Conservation (phyloP, 2,329 filamentous ascomycete species). For the Sclerotiophoma versabilis region DNA sequence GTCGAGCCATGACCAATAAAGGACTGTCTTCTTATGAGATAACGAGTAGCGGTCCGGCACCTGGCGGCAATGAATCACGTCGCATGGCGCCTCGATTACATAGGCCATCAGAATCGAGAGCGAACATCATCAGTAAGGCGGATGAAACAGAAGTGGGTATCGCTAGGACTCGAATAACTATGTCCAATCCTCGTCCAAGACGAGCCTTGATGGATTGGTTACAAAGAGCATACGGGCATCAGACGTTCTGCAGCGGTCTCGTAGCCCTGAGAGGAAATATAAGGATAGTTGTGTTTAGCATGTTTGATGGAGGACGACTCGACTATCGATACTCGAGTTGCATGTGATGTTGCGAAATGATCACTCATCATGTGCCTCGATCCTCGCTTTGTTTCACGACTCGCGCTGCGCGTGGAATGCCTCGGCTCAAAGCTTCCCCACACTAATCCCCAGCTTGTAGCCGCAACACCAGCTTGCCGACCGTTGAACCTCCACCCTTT, state of each 20-base stretch:
- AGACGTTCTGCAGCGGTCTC: not conserved
- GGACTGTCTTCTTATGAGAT: not conserved
- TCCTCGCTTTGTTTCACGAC: slow-evolving; percentile 23
- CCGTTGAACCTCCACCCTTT: slow-evolving; percentile 12
- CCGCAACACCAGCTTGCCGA: slow-evolving; percentile 21
- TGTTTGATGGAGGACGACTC: not conserved
- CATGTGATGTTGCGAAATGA: not conserved
- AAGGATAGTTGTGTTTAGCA: not conserved
- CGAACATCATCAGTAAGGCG: not conserved
- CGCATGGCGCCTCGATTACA: not conserved
- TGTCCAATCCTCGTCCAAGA: not conserved
- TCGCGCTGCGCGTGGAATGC: slow-evolving; percentile 24
- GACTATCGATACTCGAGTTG: not conserved
- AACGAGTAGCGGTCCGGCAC: not conserved
- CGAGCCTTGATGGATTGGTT: not conserved
- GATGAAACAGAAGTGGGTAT: not conserved
- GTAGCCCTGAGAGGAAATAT: not conserved
- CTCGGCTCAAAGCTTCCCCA: slow-evolving; percentile 41
- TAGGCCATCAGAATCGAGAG: not conserved
- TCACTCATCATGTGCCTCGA: slow-evolving; percentile 12
- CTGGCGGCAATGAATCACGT: not conserved
- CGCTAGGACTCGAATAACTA: not conserved
- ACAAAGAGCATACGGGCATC: not conserved
- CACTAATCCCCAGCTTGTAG: slow-evolving; percentile 22
- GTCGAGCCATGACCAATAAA: not conserved